Conservation (phyloP, 371 early-diverging fungal species). For the Blakeslea trispora region DNA sequence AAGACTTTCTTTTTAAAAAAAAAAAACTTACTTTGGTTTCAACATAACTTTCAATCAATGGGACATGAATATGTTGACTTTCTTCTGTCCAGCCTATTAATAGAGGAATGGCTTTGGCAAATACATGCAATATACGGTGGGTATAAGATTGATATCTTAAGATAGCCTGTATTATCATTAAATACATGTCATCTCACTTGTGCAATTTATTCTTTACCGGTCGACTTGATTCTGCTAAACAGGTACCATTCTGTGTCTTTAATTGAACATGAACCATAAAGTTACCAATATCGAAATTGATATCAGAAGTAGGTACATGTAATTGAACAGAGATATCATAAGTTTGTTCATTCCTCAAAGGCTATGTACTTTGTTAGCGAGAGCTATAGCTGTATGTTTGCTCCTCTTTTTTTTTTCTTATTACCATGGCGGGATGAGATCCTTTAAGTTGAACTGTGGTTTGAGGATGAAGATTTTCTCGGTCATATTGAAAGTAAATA, state of each 20-base stretch:
- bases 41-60: constrained; percentile 69
- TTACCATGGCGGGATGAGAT: constrained; percentile 29
- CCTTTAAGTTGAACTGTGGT: constrained; percentile 18
- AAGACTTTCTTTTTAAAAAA: too few relatives aligned
- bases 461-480: constrained; percentile 11
- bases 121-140: constrained; percentile 64
- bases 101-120: constrained; percentile 68
- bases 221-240: constrained; percentile 59
- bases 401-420: too few relatives aligned
- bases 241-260: constrained; percentile 49
- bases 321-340: constrained; percentile 66
- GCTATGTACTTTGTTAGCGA: constrained; percentile 3
- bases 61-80: constrained; percentile 66
- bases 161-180: constrained; percentile 53
- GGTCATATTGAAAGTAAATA: constrained; percentile 43
- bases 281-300: constrained; percentile 77
- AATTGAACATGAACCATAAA: constrained; percentile 84
- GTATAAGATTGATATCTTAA: constrained; percentile 74
- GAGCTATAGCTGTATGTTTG: not conserved
- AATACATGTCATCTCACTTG: too few relatives aligned
- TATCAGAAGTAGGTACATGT: constrained; percentile 78
- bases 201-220: constrained; percentile 67
- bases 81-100: constrained; percentile 69
- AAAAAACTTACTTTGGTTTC: constrained; percentile 55
- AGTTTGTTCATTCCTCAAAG: constrained; percentile 26